Evolutionary conservation across 1,284 basidiomycete species (phyloP).

Genomic region (Cutaneotrichosporon cavernicola): DNA sequence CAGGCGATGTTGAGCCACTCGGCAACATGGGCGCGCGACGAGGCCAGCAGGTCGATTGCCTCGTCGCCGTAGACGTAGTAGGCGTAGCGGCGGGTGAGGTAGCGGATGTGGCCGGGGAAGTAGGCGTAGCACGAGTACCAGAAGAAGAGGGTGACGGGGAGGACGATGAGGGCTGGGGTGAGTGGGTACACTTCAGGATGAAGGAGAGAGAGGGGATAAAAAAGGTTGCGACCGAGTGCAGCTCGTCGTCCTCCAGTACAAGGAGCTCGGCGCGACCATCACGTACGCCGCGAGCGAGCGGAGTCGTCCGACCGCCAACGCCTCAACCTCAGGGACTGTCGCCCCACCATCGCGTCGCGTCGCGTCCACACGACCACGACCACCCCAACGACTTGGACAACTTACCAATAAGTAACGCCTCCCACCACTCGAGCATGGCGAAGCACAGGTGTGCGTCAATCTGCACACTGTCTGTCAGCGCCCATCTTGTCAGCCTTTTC

Average conservation of each 20-base stretch:
- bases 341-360: not conserved
- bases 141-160: slow-evolving; percentile 47
- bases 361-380: not conserved
- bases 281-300: too few relatives aligned
- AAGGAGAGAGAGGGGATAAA: not conserved
- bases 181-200: too few relatives aligned
- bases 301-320: not conserved
- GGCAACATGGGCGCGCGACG: slow-evolving; percentile 13
- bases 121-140: slow-evolving; percentile 51
- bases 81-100: slow-evolving; percentile 48
- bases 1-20: slow-evolving; percentile 22
- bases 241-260: too few relatives aligned
- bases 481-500: not conserved
- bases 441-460: slow-evolving; percentile 47
- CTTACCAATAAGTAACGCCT: slow-evolving; percentile 49
- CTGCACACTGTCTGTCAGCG: slow-evolving; percentile 35
- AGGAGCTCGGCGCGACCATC: not conserved
- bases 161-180: slow-evolving; percentile 36
- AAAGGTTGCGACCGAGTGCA: not conserved
- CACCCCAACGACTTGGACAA: slow-evolving; percentile 12
- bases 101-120: slow-evolving; percentile 48
- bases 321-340: not conserved
- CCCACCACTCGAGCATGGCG: slow-evolving; percentile 52
- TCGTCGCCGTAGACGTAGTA: slow-evolving; percentile 54
- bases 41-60: slow-evolving; percentile 23